These are phyloP conservation scores for Fraxinus xanthoxyloides DNA, from an alignment of 305 asterid species.

Conservation along the genomic window DNA sequence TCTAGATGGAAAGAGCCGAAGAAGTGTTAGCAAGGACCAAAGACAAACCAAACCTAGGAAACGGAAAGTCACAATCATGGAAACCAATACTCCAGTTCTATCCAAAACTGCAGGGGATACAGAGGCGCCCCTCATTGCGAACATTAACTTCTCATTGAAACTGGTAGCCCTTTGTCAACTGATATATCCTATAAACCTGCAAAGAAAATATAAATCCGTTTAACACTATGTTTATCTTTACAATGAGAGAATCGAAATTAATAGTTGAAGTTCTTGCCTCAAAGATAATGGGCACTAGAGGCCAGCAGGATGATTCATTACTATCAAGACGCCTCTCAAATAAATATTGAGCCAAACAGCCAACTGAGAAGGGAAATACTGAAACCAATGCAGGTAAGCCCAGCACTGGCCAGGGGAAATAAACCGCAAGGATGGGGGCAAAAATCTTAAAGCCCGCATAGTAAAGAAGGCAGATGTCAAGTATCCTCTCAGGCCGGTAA, in stretches of 20 bases:
- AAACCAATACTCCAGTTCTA: constrained; percentile 52
- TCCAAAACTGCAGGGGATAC: constrained; percentile 45
- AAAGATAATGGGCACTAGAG: constrained; percentile 73
- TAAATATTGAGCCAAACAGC: constrained; percentile 60
- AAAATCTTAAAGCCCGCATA: constrained; percentile 63
- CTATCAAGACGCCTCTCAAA: constrained; percentile 55
- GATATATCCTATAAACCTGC: constrained; percentile 87
- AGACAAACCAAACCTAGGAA: constrained; percentile 64
- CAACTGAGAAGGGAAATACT: constrained; percentile 60
- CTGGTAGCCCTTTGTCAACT: constrained; percentile 43
- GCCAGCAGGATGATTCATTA: constrained; percentile 77
- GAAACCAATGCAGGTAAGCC: constrained; percentile 65
- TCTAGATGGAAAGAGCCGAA: constrained; percentile 85
- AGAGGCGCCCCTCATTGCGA: constrained; percentile 47
- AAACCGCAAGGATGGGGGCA: constrained; percentile 61
- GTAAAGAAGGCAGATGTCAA: constrained; percentile 52
- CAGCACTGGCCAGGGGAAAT: constrained; percentile 70
- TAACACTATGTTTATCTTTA: constrained; percentile 5
- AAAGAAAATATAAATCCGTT: constrained; percentile 10
- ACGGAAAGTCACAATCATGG: constrained; percentile 62
- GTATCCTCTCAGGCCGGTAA: constrained; percentile 83
- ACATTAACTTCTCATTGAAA: constrained; percentile 17
- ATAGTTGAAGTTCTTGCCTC: constrained; percentile 52
- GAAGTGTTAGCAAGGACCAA: constrained; percentile 84
- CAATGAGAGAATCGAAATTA: not conserved